phyloP scores from a whole-genome alignment of 2,329 filamentous ascomycete genomes.

The Didymella keratinophila region DNA sequence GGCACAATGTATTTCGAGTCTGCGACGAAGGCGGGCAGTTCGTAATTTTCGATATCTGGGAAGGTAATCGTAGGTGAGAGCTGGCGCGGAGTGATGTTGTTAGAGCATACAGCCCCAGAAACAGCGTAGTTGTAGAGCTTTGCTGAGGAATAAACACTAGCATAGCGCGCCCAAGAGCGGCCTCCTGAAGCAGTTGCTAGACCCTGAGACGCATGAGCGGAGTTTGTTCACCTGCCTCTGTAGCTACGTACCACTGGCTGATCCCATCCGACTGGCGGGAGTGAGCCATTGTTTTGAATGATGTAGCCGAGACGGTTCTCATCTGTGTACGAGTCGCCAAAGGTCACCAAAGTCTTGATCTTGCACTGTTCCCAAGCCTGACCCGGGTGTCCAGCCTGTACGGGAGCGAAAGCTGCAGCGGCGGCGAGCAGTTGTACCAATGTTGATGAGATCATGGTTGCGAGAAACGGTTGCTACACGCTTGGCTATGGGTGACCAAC shows the following conservation, averaged over 20 bases:
- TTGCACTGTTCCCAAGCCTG: conserved; percentile 52
- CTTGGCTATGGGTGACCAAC: background rate
- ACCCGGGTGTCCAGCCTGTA: conserved; percentile 21
- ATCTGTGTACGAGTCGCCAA: conserved; percentile 81
- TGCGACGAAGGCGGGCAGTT: conserved; percentile 58
- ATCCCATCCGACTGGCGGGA: conserved; percentile 69
- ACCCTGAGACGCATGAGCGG: conserved; percentile 35
- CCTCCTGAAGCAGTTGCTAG: conserved; percentile 70
- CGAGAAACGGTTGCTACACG: background rate
- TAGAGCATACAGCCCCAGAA: conserved; percentile 74
- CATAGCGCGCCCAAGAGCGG: conserved; percentile 73
- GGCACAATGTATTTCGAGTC: conserved; percentile 48
- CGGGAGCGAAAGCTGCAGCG: conserved; percentile 31
- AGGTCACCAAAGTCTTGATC: conserved; percentile 71
- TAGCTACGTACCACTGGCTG: conserved; percentile 53
- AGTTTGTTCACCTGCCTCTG: background rate
- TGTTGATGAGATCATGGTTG: conserved; percentile 26
- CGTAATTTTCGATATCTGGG: conserved; percentile 62
- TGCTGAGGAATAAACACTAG: conserved; percentile 65
- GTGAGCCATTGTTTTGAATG: conserved; percentile 59
- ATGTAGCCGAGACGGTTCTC: conserved; percentile 73
- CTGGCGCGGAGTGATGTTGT: conserved; percentile 68
- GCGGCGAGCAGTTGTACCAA: conserved; percentile 30
- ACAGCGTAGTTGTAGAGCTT: conserved; percentile 74
- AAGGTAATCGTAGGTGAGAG: conserved; percentile 60